Evolutionary conservation across 345 rosid species (phyloP).

Genomic region (Trapa incisa): DNA sequence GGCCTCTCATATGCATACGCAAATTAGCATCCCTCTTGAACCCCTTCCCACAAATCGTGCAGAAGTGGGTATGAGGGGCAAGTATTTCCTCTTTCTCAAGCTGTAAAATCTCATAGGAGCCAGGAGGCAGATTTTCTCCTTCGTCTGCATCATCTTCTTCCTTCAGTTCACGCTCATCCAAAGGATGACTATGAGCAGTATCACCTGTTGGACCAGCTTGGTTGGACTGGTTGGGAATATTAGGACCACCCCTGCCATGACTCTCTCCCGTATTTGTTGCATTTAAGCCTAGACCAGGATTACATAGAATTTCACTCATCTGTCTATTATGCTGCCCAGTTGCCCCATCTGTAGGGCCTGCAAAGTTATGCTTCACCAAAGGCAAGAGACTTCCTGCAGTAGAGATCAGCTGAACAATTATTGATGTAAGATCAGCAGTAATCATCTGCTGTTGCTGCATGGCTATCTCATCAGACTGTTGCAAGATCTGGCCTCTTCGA

Average conservation of each 20-base stretch:
- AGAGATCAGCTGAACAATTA: conserved; percentile 84
- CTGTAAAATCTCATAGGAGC: conserved; percentile 85
- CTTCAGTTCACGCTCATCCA: conserved; percentile 67
- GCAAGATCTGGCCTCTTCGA: conserved; percentile 33
- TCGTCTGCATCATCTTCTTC: conserved; percentile 92
- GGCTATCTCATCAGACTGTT: conserved; percentile 41
- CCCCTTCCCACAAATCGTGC: conserved; percentile 94
- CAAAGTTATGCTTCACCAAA: conserved; percentile 52
- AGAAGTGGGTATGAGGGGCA: conserved; percentile 95
- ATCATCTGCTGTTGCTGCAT: conserved; percentile 74
- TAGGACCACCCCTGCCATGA: conserved; percentile 21
- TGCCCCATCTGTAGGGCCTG: conserved; percentile 26
- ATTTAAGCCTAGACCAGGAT: conserved; percentile 27
- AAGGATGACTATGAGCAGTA: conserved; percentile 23
- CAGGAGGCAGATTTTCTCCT: conserved; percentile 86
- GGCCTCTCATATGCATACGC: conserved; percentile 99
- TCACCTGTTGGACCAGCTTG: conserved; percentile 21
- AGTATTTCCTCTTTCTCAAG: conserved; percentile 95
- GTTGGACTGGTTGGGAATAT: conserved; percentile 25
- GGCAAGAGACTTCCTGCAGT: conserved; percentile 95
- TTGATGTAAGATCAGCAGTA: conserved; percentile 81
- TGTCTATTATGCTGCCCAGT: conserved; percentile 32
- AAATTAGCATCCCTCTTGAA: conserved; percentile 93
- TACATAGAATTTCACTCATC: conserved; percentile 38
- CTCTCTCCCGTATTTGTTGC: conserved; percentile 20